Percentiles rank a stretch among this genome's conserved stretches.
phyloP scores from a whole-genome alignment of 1,284 basidiomycete species.

The Pholiota adiposa region DNA sequence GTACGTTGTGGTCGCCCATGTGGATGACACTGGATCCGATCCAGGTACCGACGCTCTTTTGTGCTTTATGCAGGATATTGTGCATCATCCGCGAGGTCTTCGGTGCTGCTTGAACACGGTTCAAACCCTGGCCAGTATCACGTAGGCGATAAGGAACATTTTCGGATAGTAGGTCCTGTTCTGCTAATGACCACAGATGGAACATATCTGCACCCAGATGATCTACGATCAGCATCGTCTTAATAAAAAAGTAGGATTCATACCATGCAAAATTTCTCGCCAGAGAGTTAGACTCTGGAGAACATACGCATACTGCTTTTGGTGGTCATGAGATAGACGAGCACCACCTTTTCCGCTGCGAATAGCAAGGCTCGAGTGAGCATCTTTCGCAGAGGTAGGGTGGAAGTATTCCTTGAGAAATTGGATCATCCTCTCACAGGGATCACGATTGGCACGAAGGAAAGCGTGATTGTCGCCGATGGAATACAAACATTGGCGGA shows the following conservation, averaged over 20 bases:
- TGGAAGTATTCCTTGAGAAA: constrained; percentile 79
- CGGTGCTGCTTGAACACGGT: constrained; percentile 80
- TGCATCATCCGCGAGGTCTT: constrained; percentile 88
- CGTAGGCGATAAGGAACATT: constrained; percentile 73
- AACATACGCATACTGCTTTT: constrained; percentile 81
- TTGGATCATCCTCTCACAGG: constrained; percentile 79
- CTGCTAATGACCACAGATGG: constrained; percentile 78
- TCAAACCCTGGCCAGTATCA: constrained; percentile 83
- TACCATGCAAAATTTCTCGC: constrained; percentile 82
- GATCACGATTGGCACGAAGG: constrained; percentile 79
- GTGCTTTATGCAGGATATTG: constrained; percentile 77
- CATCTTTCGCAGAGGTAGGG: constrained; percentile 63
- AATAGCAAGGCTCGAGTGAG: constrained; percentile 71
- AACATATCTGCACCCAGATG: constrained; percentile 71
- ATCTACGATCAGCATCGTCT: neutral
- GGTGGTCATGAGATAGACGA: constrained; percentile 79
- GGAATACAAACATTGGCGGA: constrained; percentile 79
- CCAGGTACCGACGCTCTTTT: constrained; percentile 79
- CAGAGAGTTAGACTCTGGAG: constrained; percentile 82
- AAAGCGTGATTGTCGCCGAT: constrained; percentile 88
- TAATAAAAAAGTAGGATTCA: constrained; percentile 21
- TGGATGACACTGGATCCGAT: constrained; percentile 64
- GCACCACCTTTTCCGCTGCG: constrained; percentile 78
- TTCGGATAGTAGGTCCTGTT: constrained; percentile 78
- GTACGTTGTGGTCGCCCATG: constrained; percentile 81